Percentiles rank a stretch among this genome's conserved stretches.
These are phyloP conservation scores for Panus rudis DNA, from an alignment of 768 basidiomycete species.

Conservation along the genomic window DNA sequence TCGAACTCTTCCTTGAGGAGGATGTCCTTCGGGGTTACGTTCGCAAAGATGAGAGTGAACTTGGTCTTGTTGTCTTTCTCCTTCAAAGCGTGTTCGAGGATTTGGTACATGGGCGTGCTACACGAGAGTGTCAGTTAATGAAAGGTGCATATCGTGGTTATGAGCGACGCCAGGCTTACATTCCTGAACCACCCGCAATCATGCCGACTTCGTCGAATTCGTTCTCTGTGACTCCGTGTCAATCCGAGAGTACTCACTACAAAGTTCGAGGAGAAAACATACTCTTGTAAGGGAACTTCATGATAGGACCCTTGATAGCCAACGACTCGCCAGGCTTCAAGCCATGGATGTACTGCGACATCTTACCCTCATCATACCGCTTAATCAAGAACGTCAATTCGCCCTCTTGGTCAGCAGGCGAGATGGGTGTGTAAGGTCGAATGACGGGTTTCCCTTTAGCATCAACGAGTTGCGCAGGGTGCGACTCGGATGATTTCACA, in stretches of 20 bases:
- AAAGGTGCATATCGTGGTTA: background rate
- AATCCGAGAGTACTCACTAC: background rate
- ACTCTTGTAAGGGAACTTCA: constrained; percentile 85
- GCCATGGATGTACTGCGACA: constrained; percentile 75
- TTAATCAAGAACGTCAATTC: constrained; percentile 81
- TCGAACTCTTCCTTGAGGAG: constrained; percentile 78
- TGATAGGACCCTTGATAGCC: constrained; percentile 84
- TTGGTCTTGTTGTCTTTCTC: constrained; percentile 85
- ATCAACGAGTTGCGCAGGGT: constrained; percentile 52
- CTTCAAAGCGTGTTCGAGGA: constrained; percentile 66
- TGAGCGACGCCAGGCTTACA: constrained; percentile 39
- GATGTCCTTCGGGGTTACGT: constrained; percentile 86
- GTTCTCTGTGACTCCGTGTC: constrained; percentile 42
- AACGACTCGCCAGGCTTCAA: constrained; percentile 81
- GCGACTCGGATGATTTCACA: constrained; percentile 58
- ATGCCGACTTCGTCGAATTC: constrained; percentile 81
- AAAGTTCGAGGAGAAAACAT: constrained; percentile 9
- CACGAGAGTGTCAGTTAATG: constrained; percentile 3
- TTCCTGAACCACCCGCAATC: constrained; percentile 92
- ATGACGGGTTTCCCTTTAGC: constrained; percentile 82
- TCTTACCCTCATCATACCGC: constrained; percentile 73
- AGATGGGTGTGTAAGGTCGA: constrained; percentile 92
- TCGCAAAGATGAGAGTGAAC: constrained; percentile 88
- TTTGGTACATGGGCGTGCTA: constrained; percentile 80
- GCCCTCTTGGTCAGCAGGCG: constrained; percentile 64